Conservation (phyloP, 78 protist genomes). For the Dictyostelium citrinum region DNA sequence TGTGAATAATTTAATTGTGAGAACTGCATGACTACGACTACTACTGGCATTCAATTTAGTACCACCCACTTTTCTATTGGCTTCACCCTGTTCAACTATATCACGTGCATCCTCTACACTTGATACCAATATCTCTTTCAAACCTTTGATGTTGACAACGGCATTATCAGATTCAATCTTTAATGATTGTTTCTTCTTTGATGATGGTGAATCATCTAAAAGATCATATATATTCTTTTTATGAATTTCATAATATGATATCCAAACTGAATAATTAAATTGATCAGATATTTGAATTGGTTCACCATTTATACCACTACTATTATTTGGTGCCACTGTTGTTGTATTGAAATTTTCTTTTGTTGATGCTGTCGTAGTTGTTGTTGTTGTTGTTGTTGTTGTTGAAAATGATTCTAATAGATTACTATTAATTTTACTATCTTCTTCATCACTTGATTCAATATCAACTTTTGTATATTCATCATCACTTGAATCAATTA, state of each 20-base stretch:
- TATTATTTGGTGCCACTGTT: not conserved
- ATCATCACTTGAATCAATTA: not conserved
- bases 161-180: constrained; percentile 39
- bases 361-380: not conserved
- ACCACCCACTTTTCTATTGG: constrained; percentile 74
- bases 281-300: not conserved
- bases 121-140: constrained; percentile 53
- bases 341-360: not conserved
- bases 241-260: constrained; percentile 88
- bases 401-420: not conserved
- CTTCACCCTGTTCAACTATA: constrained; percentile 73
- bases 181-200: not conserved
- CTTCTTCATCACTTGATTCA: constrained; percentile 1
- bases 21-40: constrained; percentile 81
- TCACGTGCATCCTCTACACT: constrained; percentile 66
- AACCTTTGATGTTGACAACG: constrained; percentile 9
- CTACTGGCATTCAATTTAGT: constrained; percentile 81
- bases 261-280: constrained; percentile 40
- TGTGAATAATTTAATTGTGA: constrained; percentile 44
- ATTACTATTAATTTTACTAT: not conserved
- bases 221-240: constrained; percentile 85
- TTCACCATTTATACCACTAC: too few relatives aligned
- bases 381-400: not conserved
- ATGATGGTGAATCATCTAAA: constrained; percentile 10
- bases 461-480: not conserved